Base-by-base conservation (phyloP, 2,329 filamentous ascomycete genomes). In the Cytospora chrysosperma region DNA sequence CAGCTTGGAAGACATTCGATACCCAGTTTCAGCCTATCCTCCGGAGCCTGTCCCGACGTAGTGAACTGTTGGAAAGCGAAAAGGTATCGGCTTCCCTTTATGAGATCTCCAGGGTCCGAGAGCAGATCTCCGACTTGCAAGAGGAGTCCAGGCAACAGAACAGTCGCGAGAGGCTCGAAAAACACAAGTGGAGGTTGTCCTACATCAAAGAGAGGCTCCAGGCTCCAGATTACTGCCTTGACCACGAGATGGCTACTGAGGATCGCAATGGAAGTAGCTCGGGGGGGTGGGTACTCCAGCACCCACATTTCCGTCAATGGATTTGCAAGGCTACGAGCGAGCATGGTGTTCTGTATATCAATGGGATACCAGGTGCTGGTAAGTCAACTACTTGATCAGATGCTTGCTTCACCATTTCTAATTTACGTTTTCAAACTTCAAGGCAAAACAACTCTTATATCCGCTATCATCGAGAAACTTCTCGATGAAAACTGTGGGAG, bases 1-100 rank as follows among this genome's bases (percentile, higher is more conserved):
- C 54, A 47, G 34, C 26, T 19, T 56, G 54, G 54, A 56, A 56
- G 19, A 56, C 54, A 21, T 56, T 56, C 8, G 54, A 56, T 56
- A 56, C 54, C 15, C 24, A 47, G 34, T 56, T 56, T 9, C 34
- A 56, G 24, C 54, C 54, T 47, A 17, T 56, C 1, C 3, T 56
- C 17, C 34, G 43, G n/a, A 56, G 54, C 8, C 34, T 56, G 26
- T 8, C 24, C 27, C 26, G 28, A 5, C 34, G 54, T 24, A 24
- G 54, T 4, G 54, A 56, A 13, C 17, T 56, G 8, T 34, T 56
- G 3, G 34, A 56, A 9, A 56, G 54, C 19, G 54, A 56, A 17
- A 56, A 56, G 34, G 54, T 34, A 21, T 56, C 34, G 1, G 54
- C 54, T 13, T 43, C 54, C 3, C 54, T 56, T 1, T 47, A 56